These are phyloP conservation scores for Myrica gale DNA, from an alignment of 306 rosid species.

Conservation along the genomic window DNA sequence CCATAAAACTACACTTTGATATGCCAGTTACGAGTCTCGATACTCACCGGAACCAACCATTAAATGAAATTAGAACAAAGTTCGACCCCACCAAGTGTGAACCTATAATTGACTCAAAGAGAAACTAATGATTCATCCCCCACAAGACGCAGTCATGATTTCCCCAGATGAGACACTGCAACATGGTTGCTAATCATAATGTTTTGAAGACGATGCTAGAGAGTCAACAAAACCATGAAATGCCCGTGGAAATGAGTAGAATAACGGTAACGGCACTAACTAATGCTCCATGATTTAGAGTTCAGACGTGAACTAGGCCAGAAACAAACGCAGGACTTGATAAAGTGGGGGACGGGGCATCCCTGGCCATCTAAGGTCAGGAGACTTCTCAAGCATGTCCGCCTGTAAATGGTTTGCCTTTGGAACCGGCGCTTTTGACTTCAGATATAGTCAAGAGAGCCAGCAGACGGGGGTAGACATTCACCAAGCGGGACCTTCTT, in stretches of 20 bases:
- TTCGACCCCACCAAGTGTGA: not conserved
- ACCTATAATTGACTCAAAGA: not conserved
- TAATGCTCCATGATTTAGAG: not conserved
- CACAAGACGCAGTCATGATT: not conserved
- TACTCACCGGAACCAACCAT: too few species aligned
- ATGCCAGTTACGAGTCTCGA: too few species aligned
- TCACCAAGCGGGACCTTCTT: not conserved
- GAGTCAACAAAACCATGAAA: not conserved
- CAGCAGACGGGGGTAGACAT: too few species aligned
- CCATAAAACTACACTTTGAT: not conserved
- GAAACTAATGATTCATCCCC: not conserved
- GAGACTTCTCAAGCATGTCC: not conserved
- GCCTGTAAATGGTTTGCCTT: not conserved
- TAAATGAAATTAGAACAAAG: too few species aligned
- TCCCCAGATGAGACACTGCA: not conserved
- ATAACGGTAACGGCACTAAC: not conserved
- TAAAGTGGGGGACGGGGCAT: not conserved
- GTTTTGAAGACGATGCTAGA: not conserved
- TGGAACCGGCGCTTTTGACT: not conserved
- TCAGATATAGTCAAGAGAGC: not conserved
- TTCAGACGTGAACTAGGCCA: not conserved
- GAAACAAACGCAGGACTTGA: not conserved
- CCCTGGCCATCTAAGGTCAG: not conserved
- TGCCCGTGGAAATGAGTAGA: not conserved
- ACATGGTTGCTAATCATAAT: not conserved